Percentiles rank a stretch among this genome's conserved stretches.
Conservation (phyloP, 805 yeast genomes). For the Sugiyamaella lignohabitans region DNA sequence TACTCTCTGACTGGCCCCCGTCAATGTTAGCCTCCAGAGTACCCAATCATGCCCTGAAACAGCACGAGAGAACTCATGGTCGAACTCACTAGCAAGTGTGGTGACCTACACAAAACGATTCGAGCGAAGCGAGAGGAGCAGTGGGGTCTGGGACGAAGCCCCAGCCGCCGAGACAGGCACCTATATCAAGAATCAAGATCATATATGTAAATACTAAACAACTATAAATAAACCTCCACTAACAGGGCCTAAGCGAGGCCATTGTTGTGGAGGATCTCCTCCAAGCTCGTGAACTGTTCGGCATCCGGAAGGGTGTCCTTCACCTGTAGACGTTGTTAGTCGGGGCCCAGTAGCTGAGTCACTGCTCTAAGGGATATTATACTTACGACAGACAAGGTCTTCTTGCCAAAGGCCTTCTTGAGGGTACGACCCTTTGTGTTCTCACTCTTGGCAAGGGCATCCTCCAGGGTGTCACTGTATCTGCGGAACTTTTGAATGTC, state of each 20-base stretch:
- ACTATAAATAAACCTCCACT: neutral
- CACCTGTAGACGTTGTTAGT: conserved; percentile 6
- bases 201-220: too few species aligned
- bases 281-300: conserved; percentile 17
- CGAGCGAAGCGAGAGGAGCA: too few species aligned
- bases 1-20: too few species aligned
- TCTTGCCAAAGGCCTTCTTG: conserved; percentile 25
- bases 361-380: neutral
- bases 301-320: conserved; percentile 17
- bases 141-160: too few species aligned
- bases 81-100: too few species aligned
- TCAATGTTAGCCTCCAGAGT: too few species aligned
- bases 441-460: conserved; percentile 23
- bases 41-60: too few species aligned
- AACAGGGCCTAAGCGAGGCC: conserved; percentile 10
- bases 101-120: too few species aligned
- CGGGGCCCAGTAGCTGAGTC: neutral
- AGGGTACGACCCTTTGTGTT: conserved; percentile 25
- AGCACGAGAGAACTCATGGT: too few species aligned
- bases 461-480: conserved; percentile 21
- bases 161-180: too few species aligned
- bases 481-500: conserved; percentile 17
- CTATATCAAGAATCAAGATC: too few species aligned
- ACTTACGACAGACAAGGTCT: conserved; percentile 21
- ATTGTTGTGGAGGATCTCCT: conserved; percentile 16